Evolutionary conservation across 352 stramenopile genomes (phyloP).

Genomic region (Aphanomyces cochlioides): DNA sequence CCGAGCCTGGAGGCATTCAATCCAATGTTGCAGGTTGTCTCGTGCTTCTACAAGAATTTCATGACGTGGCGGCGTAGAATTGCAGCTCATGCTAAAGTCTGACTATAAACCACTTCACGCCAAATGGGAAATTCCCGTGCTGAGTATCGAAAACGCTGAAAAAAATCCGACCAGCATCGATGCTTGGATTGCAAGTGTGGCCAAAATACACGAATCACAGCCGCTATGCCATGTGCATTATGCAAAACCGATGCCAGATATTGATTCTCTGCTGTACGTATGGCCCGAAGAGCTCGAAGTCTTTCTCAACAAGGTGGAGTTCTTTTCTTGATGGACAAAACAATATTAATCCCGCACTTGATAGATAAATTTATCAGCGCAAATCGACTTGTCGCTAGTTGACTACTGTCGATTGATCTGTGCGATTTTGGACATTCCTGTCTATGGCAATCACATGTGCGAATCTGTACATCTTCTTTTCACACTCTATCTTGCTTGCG

Average conservation of each 20-base stretch:
- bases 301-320: constrained; percentile 40
- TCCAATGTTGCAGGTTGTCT: constrained; percentile 65
- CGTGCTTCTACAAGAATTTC: neutral
- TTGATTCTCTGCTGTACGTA: constrained; percentile 85
- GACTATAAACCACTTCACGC: constrained; percentile 50
- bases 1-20: constrained; percentile 77
- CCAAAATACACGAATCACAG: constrained; percentile 83
- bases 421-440: constrained; percentile 89
- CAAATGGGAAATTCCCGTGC: constrained; percentile 55
- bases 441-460: constrained; percentile 71
- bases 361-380: constrained; percentile 46
- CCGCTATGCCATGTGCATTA: constrained; percentile 73
- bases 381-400: constrained; percentile 40
- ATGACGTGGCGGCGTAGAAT: constrained; percentile 41
- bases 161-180: constrained; percentile 86
- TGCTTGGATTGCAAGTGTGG: constrained; percentile 89
- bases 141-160: constrained; percentile 85
- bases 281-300: constrained; percentile 87
- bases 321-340: constrained; percentile 32
- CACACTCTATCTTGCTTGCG: constrained; percentile 81
- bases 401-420: constrained; percentile 86
- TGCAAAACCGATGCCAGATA: constrained; percentile 84
- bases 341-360: constrained; percentile 40
- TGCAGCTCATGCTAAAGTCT: constrained; percentile 88
- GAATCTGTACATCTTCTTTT: constrained; percentile 92